A percentile compares a stretch with the other conserved stretches of the same genome.
Conservation (phyloP, 2,329 filamentous ascomycete genomes). For the Penicillium concentricum region DNA sequence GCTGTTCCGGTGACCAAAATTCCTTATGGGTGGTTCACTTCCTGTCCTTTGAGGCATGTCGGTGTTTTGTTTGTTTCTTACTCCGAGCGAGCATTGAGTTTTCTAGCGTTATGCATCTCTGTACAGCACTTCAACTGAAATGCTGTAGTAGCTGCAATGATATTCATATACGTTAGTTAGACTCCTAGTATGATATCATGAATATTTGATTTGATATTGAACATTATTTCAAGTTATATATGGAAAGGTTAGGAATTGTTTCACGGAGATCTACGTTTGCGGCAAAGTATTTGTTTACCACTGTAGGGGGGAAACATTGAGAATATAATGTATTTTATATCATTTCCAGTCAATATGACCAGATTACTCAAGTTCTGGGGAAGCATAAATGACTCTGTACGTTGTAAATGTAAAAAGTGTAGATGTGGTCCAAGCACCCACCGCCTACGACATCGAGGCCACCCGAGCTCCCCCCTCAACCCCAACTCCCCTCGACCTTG, state of each 20-base stretch:
- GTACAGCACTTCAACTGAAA: conserved; percentile 7
- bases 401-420: background rate
- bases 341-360: background rate
- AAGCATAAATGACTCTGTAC: background rate
- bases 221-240: background rate
- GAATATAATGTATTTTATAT: background rate
- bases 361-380: background rate
- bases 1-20: conserved; percentile 10
- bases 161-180: background rate
- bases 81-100: conserved; percentile 20
- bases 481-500: conserved; percentile 10
- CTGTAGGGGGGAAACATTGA: no score
- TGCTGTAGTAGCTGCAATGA: conserved; percentile 5
- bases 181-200: background rate
- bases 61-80: background rate
- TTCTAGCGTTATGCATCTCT: conserved; percentile 18
- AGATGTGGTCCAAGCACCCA: conserved; percentile 20
- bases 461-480: conserved; percentile 17
- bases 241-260: background rate
- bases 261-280: background rate
- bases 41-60: conserved; percentile 4
- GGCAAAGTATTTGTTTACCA: background rate
- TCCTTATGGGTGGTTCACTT: conserved; percentile 10
- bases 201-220: background rate
- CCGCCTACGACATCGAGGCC: conserved; percentile 29